Evolutionary conservation across 768 basidiomycete genomes (phyloP).

Genomic region (Auricularia cornea): DNA sequence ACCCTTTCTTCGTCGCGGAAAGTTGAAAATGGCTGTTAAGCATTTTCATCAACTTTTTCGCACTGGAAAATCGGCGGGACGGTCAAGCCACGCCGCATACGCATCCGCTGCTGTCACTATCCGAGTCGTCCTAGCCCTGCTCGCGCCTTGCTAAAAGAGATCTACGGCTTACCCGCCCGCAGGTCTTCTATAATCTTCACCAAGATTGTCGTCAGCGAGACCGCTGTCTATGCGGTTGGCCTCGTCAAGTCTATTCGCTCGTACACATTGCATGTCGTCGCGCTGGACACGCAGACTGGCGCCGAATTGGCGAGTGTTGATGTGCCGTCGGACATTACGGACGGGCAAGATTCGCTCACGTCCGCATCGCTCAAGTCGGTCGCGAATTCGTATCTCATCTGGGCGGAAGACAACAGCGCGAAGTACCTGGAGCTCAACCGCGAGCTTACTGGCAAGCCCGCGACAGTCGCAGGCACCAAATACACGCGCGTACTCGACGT

Average conservation of each 20-base stretch:
- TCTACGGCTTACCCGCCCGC: not conserved
- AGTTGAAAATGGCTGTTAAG: too few species aligned
- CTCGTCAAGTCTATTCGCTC: constrained; percentile 41
- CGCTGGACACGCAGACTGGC: constrained; percentile 49
- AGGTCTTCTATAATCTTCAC: constrained; percentile 63
- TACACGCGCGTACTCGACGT: constrained; percentile 55
- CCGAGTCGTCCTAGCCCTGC: too few species aligned
- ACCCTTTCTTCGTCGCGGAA: too few species aligned
- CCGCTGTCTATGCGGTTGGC: constrained; percentile 51
- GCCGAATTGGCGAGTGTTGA: constrained; percentile 38
- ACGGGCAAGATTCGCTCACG: constrained; percentile 29
- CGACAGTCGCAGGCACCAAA: constrained; percentile 31
- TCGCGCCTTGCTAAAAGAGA: too few species aligned
- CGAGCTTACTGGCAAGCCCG: constrained; percentile 40
- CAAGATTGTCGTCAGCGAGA: constrained; percentile 44
- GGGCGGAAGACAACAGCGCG: constrained; percentile 44
- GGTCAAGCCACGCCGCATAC: too few species aligned
- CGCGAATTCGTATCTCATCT: constrained; percentile 32
- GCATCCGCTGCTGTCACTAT: too few species aligned
- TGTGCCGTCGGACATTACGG: constrained; percentile 44
- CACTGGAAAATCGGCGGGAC: too few species aligned
- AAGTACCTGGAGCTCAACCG: constrained; percentile 45
- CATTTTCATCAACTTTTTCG: too few species aligned
- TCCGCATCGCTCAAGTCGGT: constrained; percentile 20
- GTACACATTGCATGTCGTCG: constrained; percentile 59